Evolutionary conservation across 148 eudicot genomes (phyloP).

Genomic region (Amaranthus hypochondriacus): DNA sequence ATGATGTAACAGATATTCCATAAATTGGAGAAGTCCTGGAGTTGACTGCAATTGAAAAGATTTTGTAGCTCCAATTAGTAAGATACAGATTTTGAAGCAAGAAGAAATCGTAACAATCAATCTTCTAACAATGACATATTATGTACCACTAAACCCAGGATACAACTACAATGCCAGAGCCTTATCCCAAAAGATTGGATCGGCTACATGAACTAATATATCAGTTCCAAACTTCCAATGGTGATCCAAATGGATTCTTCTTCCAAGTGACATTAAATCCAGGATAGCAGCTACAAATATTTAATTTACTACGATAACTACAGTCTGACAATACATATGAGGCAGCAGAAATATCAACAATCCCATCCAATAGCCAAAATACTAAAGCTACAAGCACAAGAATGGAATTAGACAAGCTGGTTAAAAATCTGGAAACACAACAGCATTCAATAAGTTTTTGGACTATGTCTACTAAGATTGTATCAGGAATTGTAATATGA

Average conservation of each 20-base stretch:
- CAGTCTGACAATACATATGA: not conserved
- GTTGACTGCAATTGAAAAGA: conserved; percentile 44
- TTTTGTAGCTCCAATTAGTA: conserved; percentile 1
- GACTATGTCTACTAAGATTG: not conserved
- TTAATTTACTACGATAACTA: not conserved
- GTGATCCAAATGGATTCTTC: too few relatives aligned
- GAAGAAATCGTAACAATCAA: not conserved
- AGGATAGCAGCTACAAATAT: too few relatives aligned
- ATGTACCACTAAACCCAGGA: not conserved
- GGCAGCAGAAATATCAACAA: not conserved
- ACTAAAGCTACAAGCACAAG: not conserved
- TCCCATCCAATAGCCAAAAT: not conserved
- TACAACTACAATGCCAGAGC: not conserved
- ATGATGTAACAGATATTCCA: conserved; percentile 74
- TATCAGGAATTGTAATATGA: too few relatives aligned
- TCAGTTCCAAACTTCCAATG: too few relatives aligned
- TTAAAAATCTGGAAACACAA: not conserved
- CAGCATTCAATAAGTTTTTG: not conserved
- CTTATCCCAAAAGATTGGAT: too few relatives aligned
- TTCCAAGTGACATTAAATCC: too few relatives aligned
- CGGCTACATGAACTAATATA: too few relatives aligned
- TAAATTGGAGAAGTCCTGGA: conserved; percentile 73
- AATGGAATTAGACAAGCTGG: not conserved
- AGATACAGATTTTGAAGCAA: not conserved
- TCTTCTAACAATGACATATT: not conserved